phyloP scores from a whole-genome alignment of 495 filamentous ascomycete species.

The Trichoderma virens region DNA sequence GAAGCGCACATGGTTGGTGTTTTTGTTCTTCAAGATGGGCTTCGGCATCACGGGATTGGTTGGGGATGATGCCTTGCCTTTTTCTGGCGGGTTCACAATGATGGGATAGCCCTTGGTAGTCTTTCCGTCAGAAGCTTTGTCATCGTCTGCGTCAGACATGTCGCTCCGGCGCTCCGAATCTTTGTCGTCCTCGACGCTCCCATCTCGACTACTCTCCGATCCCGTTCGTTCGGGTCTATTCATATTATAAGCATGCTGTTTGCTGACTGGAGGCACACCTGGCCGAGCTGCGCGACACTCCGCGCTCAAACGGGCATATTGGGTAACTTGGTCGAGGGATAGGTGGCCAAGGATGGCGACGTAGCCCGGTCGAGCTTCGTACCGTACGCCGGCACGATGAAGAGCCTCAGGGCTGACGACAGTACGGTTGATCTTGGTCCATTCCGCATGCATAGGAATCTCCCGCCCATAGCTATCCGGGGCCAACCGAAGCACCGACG shows the following conservation, averaged over 20 bases:
- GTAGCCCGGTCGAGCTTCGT: conserved; percentile 59
- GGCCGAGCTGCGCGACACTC: conserved; percentile 42
- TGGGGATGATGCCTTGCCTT: conserved; percentile 25
- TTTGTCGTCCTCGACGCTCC: conserved; percentile 12
- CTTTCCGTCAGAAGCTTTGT: conserved; percentile 17
- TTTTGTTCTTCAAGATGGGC: conserved; percentile 44
- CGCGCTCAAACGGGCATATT: conserved; percentile 47
- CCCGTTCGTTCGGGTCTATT: conserved; percentile 6
- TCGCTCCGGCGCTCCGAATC: conserved; percentile 19
- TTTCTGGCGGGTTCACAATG: conserved; percentile 36
- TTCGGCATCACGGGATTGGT: conserved; percentile 35
- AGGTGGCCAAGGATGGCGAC: conserved; percentile 61
- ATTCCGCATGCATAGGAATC: conserved; percentile 59
- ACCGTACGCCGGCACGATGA: conserved; percentile 54
- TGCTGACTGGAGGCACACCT: conserved; percentile 4
- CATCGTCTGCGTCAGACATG: conserved; percentile 15
- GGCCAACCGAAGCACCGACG: conserved; percentile 22
- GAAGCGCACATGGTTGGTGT: conserved; percentile 40
- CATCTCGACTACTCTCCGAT: conserved; percentile 11
- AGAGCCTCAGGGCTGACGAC: conserved; percentile 62
- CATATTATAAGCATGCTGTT: conserved; percentile 5
- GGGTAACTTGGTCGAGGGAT: conserved; percentile 50
- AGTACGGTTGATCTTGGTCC: conserved; percentile 61
- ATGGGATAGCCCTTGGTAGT: conserved; percentile 26
- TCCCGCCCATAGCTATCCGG: conserved; percentile 48